These are phyloP conservation scores for Capsella bursapastoris DNA, from an alignment of 345 rosid species.

Conservation along the genomic window DNA sequence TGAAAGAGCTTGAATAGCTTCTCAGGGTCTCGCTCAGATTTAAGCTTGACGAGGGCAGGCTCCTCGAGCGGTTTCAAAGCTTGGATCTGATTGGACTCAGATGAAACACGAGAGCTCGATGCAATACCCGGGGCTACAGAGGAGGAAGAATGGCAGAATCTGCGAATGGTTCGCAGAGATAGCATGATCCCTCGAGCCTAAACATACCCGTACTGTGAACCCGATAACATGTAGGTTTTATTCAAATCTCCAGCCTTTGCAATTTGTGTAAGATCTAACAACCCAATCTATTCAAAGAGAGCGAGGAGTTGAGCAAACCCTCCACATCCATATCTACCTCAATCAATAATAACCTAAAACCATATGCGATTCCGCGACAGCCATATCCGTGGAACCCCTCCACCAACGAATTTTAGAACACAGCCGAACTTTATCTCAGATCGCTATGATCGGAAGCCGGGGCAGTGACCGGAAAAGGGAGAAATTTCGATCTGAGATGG, in stretches of 20 bases:
- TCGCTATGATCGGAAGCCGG: slow-evolving; percentile 8
- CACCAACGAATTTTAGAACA: no score
- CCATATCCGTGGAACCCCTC: not conserved
- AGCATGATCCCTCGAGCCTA: slow-evolving; percentile 61
- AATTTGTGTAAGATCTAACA: slow-evolving; percentile 20
- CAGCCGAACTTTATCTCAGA: not conserved
- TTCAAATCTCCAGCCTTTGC: slow-evolving; percentile 24
- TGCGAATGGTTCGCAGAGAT: slow-evolving; percentile 61
- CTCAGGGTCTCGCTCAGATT: slow-evolving; percentile 79
- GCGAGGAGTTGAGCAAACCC: slow-evolving; percentile 2
- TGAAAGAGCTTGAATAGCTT: slow-evolving; percentile 67
- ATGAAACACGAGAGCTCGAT: slow-evolving; percentile 33
- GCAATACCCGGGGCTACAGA: slow-evolving; percentile 36
- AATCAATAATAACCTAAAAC: slow-evolving; percentile 30
- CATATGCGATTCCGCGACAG: slow-evolving; percentile 19
- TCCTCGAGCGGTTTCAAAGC: slow-evolving; percentile 43
- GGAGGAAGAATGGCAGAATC: slow-evolving; percentile 53
- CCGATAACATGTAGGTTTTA: slow-evolving; percentile 9
- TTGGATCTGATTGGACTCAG: slow-evolving; percentile 27
- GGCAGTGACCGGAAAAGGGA: slow-evolving; percentile 32
- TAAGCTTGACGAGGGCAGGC: slow-evolving; percentile 76
- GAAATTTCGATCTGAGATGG: slow-evolving; percentile 33
- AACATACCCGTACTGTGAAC: slow-evolving; percentile 51
- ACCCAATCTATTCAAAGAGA: slow-evolving; percentile 12
- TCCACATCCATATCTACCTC: slow-evolving; percentile 24